Conservation (phyloP, 2,329 filamentous ascomycete species). For the Bipolaris bicolor region DNA sequence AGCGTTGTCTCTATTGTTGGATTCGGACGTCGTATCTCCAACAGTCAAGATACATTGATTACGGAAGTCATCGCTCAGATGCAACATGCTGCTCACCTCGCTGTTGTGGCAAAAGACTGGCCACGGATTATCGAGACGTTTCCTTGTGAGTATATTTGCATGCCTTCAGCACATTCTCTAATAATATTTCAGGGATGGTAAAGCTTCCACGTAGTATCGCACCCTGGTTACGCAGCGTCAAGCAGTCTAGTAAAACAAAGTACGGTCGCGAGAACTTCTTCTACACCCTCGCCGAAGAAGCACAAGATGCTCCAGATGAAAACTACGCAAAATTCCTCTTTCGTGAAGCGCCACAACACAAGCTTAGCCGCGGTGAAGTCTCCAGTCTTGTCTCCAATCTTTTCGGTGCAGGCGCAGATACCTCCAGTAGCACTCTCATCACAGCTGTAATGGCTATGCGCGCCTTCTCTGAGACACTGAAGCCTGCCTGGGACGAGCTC, state of each 20-base stretch:
- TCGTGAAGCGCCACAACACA: slow-evolving; percentile 38
- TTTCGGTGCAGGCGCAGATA: slow-evolving; percentile 43
- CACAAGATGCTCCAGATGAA: slow-evolving; percentile 35
- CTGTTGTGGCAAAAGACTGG: slow-evolving; percentile 58
- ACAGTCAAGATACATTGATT: slow-evolving; percentile 61
- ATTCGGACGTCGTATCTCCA: slow-evolving; percentile 60
- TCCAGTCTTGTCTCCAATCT: slow-evolving; percentile 41
- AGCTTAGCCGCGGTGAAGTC: slow-evolving; percentile 37
- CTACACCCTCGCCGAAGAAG: slow-evolving; percentile 42
- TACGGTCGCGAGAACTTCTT: slow-evolving; percentile 42
- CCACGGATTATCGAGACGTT: slow-evolving; percentile 65
- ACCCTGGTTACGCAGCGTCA: slow-evolving; percentile 45
- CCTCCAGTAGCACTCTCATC: slow-evolving; percentile 41
- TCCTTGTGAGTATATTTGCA: slow-evolving; percentile 28
- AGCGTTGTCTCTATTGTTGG: slow-evolving; percentile 63
- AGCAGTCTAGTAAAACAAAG: slow-evolving; percentile 27
- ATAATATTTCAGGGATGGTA: slow-evolving; percentile 50
- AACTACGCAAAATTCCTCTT: slow-evolving; percentile 52
- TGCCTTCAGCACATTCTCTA: no score
- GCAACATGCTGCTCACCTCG: slow-evolving; percentile 62
- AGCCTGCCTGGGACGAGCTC: slow-evolving; percentile 40
- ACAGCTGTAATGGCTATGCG: slow-evolving; percentile 42
- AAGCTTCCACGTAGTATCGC: slow-evolving; percentile 57
- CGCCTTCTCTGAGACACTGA: slow-evolving; percentile 37
- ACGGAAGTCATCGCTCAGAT: slow-evolving; percentile 64